Evolutionary conservation across 257 asterid genomes (phyloP).

Genomic region (Prunella vulgaris): DNA sequence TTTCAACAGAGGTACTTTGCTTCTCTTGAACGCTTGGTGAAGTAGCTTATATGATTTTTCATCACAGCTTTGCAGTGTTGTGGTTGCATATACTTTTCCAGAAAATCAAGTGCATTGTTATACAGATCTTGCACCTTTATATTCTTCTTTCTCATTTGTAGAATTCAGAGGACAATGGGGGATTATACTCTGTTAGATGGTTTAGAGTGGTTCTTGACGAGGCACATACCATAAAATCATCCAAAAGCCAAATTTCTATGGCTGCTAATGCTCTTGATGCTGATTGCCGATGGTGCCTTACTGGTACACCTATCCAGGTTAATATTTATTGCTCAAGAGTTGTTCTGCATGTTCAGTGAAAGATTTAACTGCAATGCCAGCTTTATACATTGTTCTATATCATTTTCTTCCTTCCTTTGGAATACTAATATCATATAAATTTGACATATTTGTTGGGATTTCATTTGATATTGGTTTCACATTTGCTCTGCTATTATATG

Average conservation of each 20-base stretch:
- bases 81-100: not conserved
- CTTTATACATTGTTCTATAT: slow-evolving; percentile 4
- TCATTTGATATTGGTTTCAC: not conserved
- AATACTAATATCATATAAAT: not conserved
- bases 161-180: slow-evolving; percentile 77
- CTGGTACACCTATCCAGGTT: slow-evolving; percentile 99
- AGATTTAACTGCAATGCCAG: not conserved
- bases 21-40: slow-evolving; percentile 18
- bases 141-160: slow-evolving; percentile 23
- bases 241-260: slow-evolving; percentile 86
- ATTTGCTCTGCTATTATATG: slow-evolving; percentile 1
- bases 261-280: slow-evolving; percentile 91
- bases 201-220: slow-evolving; percentile 92
- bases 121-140: slow-evolving; percentile 10
- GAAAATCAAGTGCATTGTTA: not conserved
- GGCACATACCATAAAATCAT: slow-evolving; percentile 94
- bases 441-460: slow-evolving; percentile 5
- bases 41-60: slow-evolving; percentile 16
- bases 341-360: slow-evolving; percentile 6
- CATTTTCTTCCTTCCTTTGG: slow-evolving; percentile 1
- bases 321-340: slow-evolving; percentile 1
- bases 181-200: slow-evolving; percentile 81
- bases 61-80: not conserved
- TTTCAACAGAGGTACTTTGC: slow-evolving; percentile 65
- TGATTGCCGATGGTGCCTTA: slow-evolving; percentile 94